Conservation (phyloP, 345 rosid species). For the Populus simonii region DNA sequence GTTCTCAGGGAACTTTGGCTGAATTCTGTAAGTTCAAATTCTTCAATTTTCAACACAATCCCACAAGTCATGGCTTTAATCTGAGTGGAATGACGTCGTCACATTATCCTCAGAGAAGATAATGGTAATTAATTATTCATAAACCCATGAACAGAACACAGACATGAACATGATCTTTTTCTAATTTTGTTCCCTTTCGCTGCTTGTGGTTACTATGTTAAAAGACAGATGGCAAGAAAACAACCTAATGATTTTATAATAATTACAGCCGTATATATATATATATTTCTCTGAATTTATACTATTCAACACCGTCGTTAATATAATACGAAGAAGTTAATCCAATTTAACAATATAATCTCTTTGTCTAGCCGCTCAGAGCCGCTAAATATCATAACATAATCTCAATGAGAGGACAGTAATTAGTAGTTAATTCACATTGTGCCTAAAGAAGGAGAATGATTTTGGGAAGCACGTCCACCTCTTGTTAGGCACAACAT, state of each 20-base stretch:
- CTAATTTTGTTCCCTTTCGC: no score
- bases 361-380: neutral
- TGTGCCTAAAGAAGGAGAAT: constrained; percentile 10
- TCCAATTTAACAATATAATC: neutral
- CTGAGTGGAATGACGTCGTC: constrained; percentile 30
- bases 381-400: constrained; percentile 13
- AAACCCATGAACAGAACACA: neutral
- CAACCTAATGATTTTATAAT: neutral
- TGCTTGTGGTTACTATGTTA: no score
- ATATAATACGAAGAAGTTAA: neutral
- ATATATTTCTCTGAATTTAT: neutral
- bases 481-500: constrained; percentile 9
- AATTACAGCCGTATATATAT: neutral
- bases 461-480: constrained; percentile 32
- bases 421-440: neutral
- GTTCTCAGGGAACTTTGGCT: no score
- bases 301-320: neutral
- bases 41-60: constrained; percentile 23
- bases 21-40: neutral
- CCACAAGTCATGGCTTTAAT: constrained; percentile 38
- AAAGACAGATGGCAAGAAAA: no score
- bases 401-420: constrained; percentile 16
- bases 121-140: neutral
- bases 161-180: neutral
- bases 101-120: neutral